Percentiles rank a stretch among this genome's conserved stretches.
Evolutionary conservation across 148 eudicot species (phyloP).

Genomic region (Dysphania ambrosioides): DNA sequence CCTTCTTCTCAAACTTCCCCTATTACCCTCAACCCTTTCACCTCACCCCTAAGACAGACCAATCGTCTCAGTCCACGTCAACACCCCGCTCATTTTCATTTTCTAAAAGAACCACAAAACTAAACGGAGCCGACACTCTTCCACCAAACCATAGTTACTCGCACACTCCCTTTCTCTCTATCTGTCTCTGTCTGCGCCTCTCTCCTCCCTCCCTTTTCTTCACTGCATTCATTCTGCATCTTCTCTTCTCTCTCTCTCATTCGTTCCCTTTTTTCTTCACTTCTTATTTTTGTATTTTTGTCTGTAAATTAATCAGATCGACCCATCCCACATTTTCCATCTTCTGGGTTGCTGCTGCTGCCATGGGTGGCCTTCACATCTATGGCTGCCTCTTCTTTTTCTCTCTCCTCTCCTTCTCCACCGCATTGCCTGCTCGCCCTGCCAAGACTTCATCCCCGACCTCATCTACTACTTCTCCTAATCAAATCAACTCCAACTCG

Average conservation of each 20-base stretch:
- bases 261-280: no score
- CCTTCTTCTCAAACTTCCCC: conserved; percentile 22
- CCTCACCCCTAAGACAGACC: conserved; percentile 14
- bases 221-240: no score
- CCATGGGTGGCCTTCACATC: conserved; percentile 40
- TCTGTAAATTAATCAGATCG: neutral
- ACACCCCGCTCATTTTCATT: neutral
- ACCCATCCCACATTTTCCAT: conserved; percentile 27
- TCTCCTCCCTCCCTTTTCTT: neutral
- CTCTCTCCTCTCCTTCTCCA: no score
- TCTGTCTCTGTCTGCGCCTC: neutral
- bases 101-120: conserved; percentile 10
- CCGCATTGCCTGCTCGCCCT: conserved; percentile 14
- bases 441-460: neutral
- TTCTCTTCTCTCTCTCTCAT: no score
- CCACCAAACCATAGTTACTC: conserved; percentile 44
- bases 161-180: conserved; percentile 5
- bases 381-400: conserved; percentile 25
- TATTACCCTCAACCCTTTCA: neutral
- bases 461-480: neutral
- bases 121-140: conserved; percentile 40
- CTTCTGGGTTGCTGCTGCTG: neutral
- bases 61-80: conserved; percentile 25
- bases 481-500: conserved; percentile 56
- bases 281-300: no score